Conservation (phyloP, 2,329 filamentous ascomycete genomes). For the Hansfordia pulvinata region DNA sequence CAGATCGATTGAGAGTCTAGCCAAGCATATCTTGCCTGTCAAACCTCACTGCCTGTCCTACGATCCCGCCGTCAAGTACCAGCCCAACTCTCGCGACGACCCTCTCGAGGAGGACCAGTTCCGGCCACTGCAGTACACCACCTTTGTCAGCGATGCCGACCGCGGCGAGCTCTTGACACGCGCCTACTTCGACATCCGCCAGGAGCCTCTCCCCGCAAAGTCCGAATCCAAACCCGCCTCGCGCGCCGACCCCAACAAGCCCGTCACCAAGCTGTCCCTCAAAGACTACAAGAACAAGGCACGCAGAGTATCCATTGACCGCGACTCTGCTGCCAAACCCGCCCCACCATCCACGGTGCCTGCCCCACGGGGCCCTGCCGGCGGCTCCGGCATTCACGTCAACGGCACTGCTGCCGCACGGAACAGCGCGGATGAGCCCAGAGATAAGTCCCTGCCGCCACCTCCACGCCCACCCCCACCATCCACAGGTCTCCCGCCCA, state of each 20-base stretch:
- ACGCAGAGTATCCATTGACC: conserved; percentile 13
- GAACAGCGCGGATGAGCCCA: conserved; percentile 10
- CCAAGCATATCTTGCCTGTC: conserved; percentile 35
- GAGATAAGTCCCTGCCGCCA: conserved; percentile 13
- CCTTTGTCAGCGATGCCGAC: conserved; percentile 41
- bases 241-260: conserved; percentile 26
- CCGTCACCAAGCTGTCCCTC: conserved; percentile 35
- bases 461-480: too few species aligned
- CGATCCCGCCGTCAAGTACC: conserved; percentile 32
- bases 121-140: conserved; percentile 40
- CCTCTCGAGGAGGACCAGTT: conserved; percentile 34
- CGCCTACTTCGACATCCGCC: conserved; percentile 42
- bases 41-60: conserved; percentile 39
- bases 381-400: too few species aligned
- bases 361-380: too few species aligned
- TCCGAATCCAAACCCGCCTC: conserved; percentile 15
- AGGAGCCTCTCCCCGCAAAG: conserved; percentile 29
- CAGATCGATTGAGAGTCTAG: conserved; percentile 39
- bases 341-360: conserved; percentile 5
- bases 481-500: too few species aligned
- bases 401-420: too few species aligned
- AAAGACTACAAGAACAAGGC: conserved; percentile 47
- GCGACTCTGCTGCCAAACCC: conserved; percentile 12
- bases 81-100: conserved; percentile 23
- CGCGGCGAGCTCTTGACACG: conserved; percentile 43